phyloP scores from a whole-genome alignment of 2,329 filamentous ascomycete species.

The Trichoderma koningiopsis region DNA sequence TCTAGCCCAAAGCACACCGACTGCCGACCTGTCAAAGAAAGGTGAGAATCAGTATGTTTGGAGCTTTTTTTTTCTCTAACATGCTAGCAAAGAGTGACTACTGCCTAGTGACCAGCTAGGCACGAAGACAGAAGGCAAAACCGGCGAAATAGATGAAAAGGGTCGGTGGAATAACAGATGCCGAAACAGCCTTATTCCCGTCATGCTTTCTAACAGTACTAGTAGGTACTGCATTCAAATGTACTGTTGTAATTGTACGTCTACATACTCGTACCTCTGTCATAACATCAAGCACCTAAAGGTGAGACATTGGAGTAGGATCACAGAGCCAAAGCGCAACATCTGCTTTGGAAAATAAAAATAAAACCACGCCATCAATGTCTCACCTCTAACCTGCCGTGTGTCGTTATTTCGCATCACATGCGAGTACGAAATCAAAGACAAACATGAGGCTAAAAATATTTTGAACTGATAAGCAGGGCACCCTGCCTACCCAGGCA shows the following conservation, averaged over 20 bases:
- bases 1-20: conserved; percentile 1
- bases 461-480: conserved; percentile 3
- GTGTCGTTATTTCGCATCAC: conserved; percentile 8
- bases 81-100: background rate
- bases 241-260: background rate
- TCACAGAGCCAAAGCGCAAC: background rate
- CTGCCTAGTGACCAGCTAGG: background rate
- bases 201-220: background rate
- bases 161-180: background rate
- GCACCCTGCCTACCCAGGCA: background rate
- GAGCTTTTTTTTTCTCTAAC: background rate
- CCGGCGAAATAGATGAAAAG: background rate
- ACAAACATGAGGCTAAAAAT: background rate
- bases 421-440: conserved; percentile 7
- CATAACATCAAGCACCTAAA: background rate
- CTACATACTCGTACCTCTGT: background rate
- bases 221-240: background rate
- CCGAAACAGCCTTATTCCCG: background rate
- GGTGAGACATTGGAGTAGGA: conserved; percentile 10
- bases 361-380: background rate
- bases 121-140: background rate
- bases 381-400: conserved; percentile 1
- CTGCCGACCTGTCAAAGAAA: conserved; percentile 19
- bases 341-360: background rate
- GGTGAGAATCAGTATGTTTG: background rate